These are phyloP conservation scores for Trichoderma cornu-damae DNA, from an alignment of 2,329 filamentous ascomycete species.

Conservation along the genomic window DNA sequence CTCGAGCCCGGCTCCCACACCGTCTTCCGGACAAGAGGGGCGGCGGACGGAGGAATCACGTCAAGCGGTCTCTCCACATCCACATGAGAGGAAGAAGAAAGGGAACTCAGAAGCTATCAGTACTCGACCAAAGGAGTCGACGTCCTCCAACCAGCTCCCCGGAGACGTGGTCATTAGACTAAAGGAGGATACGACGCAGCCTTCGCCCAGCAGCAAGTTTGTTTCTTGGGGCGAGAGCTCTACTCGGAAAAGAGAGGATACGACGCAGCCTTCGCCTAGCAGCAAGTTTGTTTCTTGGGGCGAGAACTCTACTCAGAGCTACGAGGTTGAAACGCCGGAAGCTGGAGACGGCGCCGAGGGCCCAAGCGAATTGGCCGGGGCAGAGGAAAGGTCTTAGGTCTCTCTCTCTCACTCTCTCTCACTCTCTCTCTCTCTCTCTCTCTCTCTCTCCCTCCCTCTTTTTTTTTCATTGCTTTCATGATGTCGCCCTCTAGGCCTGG, in stretches of 20 bases:
- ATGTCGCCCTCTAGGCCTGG: no score
- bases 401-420: no score
- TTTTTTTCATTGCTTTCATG: no score
- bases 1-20: slow-evolving; percentile 40
- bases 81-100: no score
- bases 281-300: slow-evolving; percentile 60
- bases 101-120: no score
- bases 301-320: slow-evolving; percentile 58
- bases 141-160: no score
- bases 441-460: no score
- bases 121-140: no score
- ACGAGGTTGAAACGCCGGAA: slow-evolving; percentile 56
- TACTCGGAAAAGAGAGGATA: slow-evolving; percentile 58
- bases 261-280: slow-evolving; percentile 41
- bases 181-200: not conserved
- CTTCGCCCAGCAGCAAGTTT: slow-evolving; percentile 43
- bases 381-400: no score
- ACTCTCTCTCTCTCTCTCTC: no score
- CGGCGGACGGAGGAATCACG: no score
- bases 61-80: no score
- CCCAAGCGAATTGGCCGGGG: not conserved
- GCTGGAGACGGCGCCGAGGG: slow-evolving; percentile 29
- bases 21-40: slow-evolving; percentile 26
- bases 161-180: not conserved
- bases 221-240: slow-evolving; percentile 62